Conservation (phyloP, 2,329 filamentous ascomycete species). For the Raffaelea ambrosiae region DNA sequence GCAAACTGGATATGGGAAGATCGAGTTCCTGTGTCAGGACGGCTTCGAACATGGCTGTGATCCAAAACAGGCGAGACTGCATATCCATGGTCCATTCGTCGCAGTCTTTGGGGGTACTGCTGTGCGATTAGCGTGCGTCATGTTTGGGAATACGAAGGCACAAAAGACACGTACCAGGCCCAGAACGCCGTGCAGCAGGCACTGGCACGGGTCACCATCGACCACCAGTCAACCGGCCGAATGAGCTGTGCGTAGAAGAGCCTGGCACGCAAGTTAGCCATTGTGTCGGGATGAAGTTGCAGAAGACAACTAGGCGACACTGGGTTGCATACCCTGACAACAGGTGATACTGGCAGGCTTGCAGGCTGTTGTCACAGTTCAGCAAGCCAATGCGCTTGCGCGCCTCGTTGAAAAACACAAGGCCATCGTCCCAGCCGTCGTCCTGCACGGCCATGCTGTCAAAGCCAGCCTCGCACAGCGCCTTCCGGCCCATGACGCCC, state of each 20-base stretch:
- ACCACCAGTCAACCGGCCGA: constrained; percentile 44
- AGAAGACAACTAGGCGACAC: constrained; percentile 38
- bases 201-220: constrained; percentile 41
- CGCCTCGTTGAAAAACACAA: constrained; percentile 46
- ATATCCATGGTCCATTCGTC: constrained; percentile 47
- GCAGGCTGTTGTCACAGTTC: constrained; percentile 26
- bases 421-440: constrained; percentile 19
- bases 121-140: constrained; percentile 10
- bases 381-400: constrained; percentile 35
- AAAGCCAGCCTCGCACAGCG: constrained; percentile 33
- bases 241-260: constrained; percentile 36
- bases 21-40: constrained; percentile 46
- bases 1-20: constrained; percentile 39
- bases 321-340: constrained; percentile 33
- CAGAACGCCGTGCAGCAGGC: constrained; percentile 38
- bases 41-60: constrained; percentile 45
- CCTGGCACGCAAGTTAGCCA: constrained; percentile 1
- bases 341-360: constrained; percentile 43
- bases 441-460: not conserved
- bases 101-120: constrained; percentile 28
- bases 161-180: constrained; percentile 25
- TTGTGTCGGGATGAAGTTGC: not conserved
- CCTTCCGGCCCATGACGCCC: constrained; percentile 38
- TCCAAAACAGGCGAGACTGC: constrained; percentile 47
- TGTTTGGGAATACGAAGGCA: not conserved